Base-by-base conservation (phyloP, 179 eudicot species). In the Monotropa hypopitys region DNA sequence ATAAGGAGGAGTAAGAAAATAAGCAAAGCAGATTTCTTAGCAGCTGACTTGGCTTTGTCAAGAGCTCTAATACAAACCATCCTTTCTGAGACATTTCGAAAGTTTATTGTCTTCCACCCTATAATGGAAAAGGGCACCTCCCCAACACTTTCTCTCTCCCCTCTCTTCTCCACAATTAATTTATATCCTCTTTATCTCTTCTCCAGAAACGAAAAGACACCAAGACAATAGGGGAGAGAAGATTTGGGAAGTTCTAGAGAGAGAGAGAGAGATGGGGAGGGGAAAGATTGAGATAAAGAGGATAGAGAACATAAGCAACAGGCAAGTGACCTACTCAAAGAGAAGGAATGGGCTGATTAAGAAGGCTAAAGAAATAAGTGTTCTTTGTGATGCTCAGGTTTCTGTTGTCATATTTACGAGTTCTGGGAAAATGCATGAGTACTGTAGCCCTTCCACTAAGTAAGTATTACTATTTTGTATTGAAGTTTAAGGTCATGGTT, bases 231-330 rank as follows among this genome's bases (percentile, higher is more conserved):
- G 5, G 40, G 5, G 1, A 12, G 50, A 46, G 9, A 9, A 23
- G 32, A 23, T 23, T 57, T 57, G 23, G 62, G 26, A 7, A 28
- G 12, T 56, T 56, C 30, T 61, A 35, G 62, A 57, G 7, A 2
- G 21, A 42, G 30, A 26, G 69, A 70, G 42, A 74, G 67, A 57
- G 21, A 89, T 91, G 96, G 96, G 96, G 73, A 85, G 96, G 57
- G 93, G 93, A 42, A 91, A 89, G 84, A 89, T 91, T 18, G 93
- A 88, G 86, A 91, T 91, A 77, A 89, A 88, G 78, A 91, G 89
- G 78, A 91, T 89, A 74, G 93, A 89, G 85, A 91, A 89, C 81
- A 50, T 86, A 77, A 89, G 76, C 67, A 91, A 91, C 77, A 87
- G 96, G 79, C 93, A 91, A 46, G 93, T 91, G 7, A 90, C 96